These are phyloP conservation scores for Torulaspora indica DNA, from an alignment of 805 yeast species.

Conservation along the genomic window DNA sequence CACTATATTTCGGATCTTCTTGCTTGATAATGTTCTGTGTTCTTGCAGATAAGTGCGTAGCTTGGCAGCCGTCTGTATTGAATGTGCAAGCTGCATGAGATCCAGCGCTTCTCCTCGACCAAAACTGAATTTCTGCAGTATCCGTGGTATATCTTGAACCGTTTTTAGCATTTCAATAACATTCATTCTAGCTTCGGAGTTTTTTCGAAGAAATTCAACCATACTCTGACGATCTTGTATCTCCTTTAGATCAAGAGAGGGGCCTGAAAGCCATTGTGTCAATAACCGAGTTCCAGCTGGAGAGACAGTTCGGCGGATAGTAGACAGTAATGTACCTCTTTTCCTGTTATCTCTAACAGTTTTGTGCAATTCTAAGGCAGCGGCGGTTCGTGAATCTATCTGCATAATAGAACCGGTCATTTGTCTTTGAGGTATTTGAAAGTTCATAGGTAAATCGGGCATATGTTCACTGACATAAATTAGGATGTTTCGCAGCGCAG, in stretches of 20 bases:
- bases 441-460: slow-evolving; percentile 59
- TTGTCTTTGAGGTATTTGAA: slow-evolving; percentile 63
- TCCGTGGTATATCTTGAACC: slow-evolving; percentile 54
- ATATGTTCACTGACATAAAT: slow-evolving; percentile 69
- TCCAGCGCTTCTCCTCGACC: slow-evolving; percentile 44
- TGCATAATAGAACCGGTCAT: slow-evolving; percentile 54
- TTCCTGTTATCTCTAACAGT: slow-evolving; percentile 53
- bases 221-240: slow-evolving; percentile 52
- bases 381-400: slow-evolving; percentile 74
- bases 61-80: slow-evolving; percentile 37
- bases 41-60: slow-evolving; percentile 9
- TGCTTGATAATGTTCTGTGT: slow-evolving; percentile 22
- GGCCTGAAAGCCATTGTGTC: slow-evolving; percentile 77
- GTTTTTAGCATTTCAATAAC: slow-evolving; percentile 40
- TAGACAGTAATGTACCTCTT: slow-evolving; percentile 68
- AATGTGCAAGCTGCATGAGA: slow-evolving; percentile 41
- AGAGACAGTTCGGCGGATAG: slow-evolving; percentile 70
- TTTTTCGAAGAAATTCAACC: slow-evolving; percentile 42
- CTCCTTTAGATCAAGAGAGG: slow-evolving; percentile 56
- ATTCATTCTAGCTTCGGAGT: slow-evolving; percentile 29
- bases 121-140: slow-evolving; percentile 54
- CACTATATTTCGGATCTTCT: slow-evolving; percentile 28
- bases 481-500: slow-evolving; percentile 58
- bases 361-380: slow-evolving; percentile 64
- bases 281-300: slow-evolving; percentile 77